These are phyloP conservation scores for Dothideomycetes sp. DNA, from an alignment of 2,329 filamentous ascomycete species.

Conservation along the genomic window DNA sequence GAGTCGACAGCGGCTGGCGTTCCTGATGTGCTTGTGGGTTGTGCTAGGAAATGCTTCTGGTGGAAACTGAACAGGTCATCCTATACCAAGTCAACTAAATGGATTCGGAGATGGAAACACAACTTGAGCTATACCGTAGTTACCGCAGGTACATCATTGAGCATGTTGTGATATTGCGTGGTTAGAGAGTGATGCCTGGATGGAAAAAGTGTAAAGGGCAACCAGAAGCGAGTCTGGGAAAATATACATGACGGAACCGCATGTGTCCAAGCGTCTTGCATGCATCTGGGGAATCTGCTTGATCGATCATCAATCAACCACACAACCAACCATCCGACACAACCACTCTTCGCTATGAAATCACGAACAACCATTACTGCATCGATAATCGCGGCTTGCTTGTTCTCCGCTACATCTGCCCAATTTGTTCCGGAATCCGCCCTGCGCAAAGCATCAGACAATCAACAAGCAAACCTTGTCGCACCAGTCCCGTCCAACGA, in stretches of 20 bases:
- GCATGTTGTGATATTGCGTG: background rate
- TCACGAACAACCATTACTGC: slow-evolving; percentile 1
- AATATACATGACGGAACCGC: no score
- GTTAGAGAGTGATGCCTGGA: no score
- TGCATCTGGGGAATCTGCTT: background rate
- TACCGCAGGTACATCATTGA: no score
- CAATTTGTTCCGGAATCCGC: slow-evolving; percentile 1
- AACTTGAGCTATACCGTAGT: no score
- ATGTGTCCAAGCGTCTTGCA: no score
- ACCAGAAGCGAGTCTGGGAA: no score
- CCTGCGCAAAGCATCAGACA: no score
- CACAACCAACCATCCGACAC: background rate
- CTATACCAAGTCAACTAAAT: no score
- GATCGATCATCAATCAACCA: background rate
- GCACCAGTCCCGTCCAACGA: slow-evolving; percentile 6
- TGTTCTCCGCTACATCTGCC: slow-evolving; percentile 9
- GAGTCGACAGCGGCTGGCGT: no score
- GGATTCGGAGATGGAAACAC: no score
- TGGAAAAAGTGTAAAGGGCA: no score
- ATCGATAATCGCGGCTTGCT: slow-evolving; percentile 6
- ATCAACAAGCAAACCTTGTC: slow-evolving; percentile 10
- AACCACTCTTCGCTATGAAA: slow-evolving; percentile 2
- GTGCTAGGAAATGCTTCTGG: slow-evolving; percentile 8
- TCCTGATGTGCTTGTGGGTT: no score
- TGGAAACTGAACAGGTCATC: slow-evolving; percentile 3